phyloP scores from a whole-genome alignment of 108 stramenopile species.

The Aurantiochytrium sp. region DNA sequence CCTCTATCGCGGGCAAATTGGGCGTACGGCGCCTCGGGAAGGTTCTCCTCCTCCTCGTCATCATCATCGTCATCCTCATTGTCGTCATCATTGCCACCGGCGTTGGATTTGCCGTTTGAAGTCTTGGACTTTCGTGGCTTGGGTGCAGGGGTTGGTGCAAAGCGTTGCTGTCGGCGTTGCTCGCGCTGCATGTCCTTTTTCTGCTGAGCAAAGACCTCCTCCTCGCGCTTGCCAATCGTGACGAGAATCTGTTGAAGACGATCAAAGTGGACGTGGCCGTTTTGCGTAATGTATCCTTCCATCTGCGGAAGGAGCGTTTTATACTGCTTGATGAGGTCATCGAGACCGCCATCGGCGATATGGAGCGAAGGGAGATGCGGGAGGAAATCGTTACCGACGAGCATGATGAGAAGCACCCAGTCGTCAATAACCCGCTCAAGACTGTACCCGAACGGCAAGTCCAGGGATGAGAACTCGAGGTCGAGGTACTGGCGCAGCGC shows the following conservation, averaged over 20 bases:
- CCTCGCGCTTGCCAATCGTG: slow-evolving; percentile 10
- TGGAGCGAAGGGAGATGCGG: slow-evolving; percentile 88
- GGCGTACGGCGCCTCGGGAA: slow-evolving; percentile 12
- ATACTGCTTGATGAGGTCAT: slow-evolving; percentile 79
- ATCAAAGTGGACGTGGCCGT: slow-evolving; percentile 25
- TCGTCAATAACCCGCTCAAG: slow-evolving; percentile 87
- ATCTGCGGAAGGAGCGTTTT: neutral
- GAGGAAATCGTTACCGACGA: slow-evolving; percentile 96
- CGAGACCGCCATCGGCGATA: slow-evolving; percentile 84
- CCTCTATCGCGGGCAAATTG: neutral
- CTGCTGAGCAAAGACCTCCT: slow-evolving; percentile 15
- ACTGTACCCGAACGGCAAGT: slow-evolving; percentile 30
- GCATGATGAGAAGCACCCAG: slow-evolving; percentile 94
- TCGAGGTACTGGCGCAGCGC: slow-evolving; percentile 87
- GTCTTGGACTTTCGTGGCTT: neutral
- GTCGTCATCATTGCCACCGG: neutral
- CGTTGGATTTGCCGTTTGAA: no score
- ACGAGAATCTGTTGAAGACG: slow-evolving; percentile 13
- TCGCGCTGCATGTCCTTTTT: neutral
- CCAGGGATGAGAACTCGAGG: slow-evolving; percentile 64
- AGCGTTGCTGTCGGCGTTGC: neutral
- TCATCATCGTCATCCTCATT: neutral
- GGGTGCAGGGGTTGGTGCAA: neutral
- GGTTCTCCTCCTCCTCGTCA: neutral
- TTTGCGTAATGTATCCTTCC: slow-evolving; percentile 22